phyloP scores from a whole-genome alignment of 352 stramenopile species.

The Phytophthora pluvialis region DNA sequence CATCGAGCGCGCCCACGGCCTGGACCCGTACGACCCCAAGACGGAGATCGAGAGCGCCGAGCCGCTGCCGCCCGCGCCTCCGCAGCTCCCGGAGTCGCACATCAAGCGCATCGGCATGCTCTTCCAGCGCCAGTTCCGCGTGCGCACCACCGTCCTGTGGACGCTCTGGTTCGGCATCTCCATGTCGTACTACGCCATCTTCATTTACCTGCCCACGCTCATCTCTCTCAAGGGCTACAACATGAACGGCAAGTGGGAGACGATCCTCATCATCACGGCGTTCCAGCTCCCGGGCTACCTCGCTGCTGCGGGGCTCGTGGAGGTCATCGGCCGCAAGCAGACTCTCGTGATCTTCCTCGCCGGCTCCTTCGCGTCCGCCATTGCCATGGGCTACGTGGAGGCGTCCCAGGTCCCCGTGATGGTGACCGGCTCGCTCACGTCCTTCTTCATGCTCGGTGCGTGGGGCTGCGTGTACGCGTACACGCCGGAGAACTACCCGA shows the following conservation, averaged over 20 bases:
- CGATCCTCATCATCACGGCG: slow-evolving; percentile 65
- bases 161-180: slow-evolving; percentile 74
- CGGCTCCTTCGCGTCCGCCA: slow-evolving; percentile 50
- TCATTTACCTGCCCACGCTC: slow-evolving; percentile 62
- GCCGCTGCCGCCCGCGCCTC: slow-evolving; percentile 2
- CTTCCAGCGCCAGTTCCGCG: slow-evolving; percentile 56
- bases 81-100: slow-evolving; percentile 51
- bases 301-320: slow-evolving; percentile 54
- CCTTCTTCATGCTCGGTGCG: slow-evolving; percentile 74
- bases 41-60: slow-evolving; percentile 37
- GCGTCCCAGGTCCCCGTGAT: slow-evolving; percentile 51
- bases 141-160: slow-evolving; percentile 67
- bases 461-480: slow-evolving; percentile 80
- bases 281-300: slow-evolving; percentile 75
- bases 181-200: slow-evolving; percentile 78
- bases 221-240: slow-evolving; percentile 67
- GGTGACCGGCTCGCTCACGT: slow-evolving; percentile 54
- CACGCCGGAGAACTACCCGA: slow-evolving; percentile 81
- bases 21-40: slow-evolving; percentile 53
- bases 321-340: slow-evolving; percentile 57
- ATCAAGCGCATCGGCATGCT: slow-evolving; percentile 60
- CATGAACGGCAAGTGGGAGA: slow-evolving; percentile 60
- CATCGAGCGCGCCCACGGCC: slow-evolving; percentile 59
- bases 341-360: slow-evolving; percentile 65
- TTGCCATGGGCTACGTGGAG: slow-evolving; percentile 68